Conservation (phyloP, 306 rosid genomes). For the Glycyrrhiza uralensis region DNA sequence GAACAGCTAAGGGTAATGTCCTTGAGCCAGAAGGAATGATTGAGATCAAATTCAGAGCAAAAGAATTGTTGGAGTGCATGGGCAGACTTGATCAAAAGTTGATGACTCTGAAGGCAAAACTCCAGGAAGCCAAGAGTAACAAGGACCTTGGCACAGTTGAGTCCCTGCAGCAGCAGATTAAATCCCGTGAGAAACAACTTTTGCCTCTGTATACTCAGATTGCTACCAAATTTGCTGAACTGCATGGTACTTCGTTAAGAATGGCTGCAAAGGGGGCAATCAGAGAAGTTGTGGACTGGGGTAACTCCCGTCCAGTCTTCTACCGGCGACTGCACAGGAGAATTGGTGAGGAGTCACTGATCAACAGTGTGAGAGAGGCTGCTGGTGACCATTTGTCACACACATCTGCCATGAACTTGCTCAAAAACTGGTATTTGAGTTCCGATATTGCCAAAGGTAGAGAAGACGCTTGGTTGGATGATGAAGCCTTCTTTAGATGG, state of each 20-base stretch:
- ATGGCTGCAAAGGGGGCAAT: conserved; percentile 95
- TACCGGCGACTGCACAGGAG: conserved; percentile 74
- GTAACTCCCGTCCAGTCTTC: conserved; percentile 73
- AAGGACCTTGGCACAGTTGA: conserved; percentile 39
- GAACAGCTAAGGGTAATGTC: conserved; percentile 90
- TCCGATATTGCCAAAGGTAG: conserved; percentile 51
- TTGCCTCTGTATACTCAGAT: conserved; percentile 89
- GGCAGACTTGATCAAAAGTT: conserved; percentile 84
- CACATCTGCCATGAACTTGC: conserved; percentile 57
- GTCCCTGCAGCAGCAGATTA: conserved; percentile 75
- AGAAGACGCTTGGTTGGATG: conserved; percentile 72
- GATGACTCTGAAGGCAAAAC: conserved; percentile 65
- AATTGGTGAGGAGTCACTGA: conserved; percentile 67
- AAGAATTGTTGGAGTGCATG: conserved; percentile 91
- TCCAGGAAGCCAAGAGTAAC: conserved; percentile 68
- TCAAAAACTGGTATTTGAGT: conserved; percentile 65
- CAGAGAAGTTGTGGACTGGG: conserved; percentile 83
- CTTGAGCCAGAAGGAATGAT: conserved; percentile 99
- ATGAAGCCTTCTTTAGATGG: conserved; percentile 83
- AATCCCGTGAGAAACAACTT: conserved; percentile 85
- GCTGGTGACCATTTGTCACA: conserved; percentile 80
- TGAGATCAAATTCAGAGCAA: conserved; percentile 90
- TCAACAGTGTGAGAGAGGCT: conserved; percentile 70
- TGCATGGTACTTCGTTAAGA: conserved; percentile 91
- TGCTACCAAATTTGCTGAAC: conserved; percentile 91